Conservation (phyloP, 1,284 basidiomycete species). For the Sutorius eximius region DNA sequence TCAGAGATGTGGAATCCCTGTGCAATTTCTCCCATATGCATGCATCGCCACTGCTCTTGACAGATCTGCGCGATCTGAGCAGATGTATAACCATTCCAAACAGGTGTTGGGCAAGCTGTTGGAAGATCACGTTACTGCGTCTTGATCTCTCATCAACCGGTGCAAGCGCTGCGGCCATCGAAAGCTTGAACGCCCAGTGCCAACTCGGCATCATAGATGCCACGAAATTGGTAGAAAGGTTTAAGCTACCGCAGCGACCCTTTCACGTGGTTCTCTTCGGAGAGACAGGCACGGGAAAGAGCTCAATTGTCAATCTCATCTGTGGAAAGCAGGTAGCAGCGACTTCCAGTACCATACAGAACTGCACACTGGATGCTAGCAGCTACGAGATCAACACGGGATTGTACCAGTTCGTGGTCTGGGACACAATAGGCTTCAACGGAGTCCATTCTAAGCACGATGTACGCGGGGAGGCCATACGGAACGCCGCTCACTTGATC, state of each 20-base stretch:
- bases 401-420: slow-evolving; percentile 29
- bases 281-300: slow-evolving; percentile 31
- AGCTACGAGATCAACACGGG: slow-evolving; percentile 22
- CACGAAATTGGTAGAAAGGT: slow-evolving; percentile 14
- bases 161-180: background rate
- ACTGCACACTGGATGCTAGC: slow-evolving; percentile 27
- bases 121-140: slow-evolving; percentile 4
- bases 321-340: slow-evolving; percentile 13
- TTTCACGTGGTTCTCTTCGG: slow-evolving; percentile 29
- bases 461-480: slow-evolving; percentile 30
- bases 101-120: slow-evolving; percentile 16
- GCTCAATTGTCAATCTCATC: slow-evolving; percentile 32
- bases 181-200: slow-evolving; percentile 14
- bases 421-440: slow-evolving; percentile 38
- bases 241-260: slow-evolving; percentile 15
- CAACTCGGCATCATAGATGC: slow-evolving; percentile 16
- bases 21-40: slow-evolving; percentile 17
- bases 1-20: slow-evolving; percentile 21
- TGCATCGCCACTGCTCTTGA: slow-evolving; percentile 26
- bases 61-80: background rate
- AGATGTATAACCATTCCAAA: slow-evolving; percentile 18
- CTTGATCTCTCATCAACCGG: slow-evolving; percentile 17
- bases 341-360: slow-evolving; percentile 13
- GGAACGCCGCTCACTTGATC: slow-evolving; percentile 37
- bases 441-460: slow-evolving; percentile 7